Base-by-base conservation (phyloP, 768 basidiomycete genomes). In the Lepiota subincarnata region DNA sequence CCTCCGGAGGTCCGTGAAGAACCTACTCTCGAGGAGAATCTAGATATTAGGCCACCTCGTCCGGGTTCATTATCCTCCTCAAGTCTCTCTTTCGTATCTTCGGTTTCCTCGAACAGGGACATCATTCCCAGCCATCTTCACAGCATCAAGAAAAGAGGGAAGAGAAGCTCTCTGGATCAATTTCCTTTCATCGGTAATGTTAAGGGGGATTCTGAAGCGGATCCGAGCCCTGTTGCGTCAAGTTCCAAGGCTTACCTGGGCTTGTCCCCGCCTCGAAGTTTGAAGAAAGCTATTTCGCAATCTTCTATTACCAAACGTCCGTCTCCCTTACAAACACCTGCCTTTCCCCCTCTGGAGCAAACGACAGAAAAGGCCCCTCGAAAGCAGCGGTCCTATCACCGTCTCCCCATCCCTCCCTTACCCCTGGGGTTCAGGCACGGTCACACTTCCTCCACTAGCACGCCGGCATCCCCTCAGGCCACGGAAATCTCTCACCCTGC, bases 381-480 rank as follows among this genome's bases (percentile, higher is more conserved):
- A 55, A 83, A 84, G 64, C 83, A 83, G 62, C 79, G 79, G 35
- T 83, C 81, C n/a, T 77, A 80, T 59, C 70, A 79, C 39, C 80
- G 77, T 40, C 65, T 80, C 12, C 77, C 81, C 35, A 64, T 82
- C n/a, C 79, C 81, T 14, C 70, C 81, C 24, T 64, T 83, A 10
- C 78, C 78, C 14, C 57, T 71, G 18, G 67, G 73, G 37, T 59
- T 68, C 26, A 70, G 72, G 28, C 67, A 70, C 35, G 61, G 66
- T 13, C 67, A 64, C 41, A 65, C 70, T 36, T 60, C 65, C 19
- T 42, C 53, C 16, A 22, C 48, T 48, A 58, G 65, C 38, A 56
- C 67, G 36, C 59, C 69, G 36, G 56, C 66, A 18, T 61, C 61
- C n/a, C 61, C 65, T 41, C 58, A 57, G 28, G 55, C 52, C 6